Evolutionary conservation across 495 filamentous ascomycete species (phyloP).

Genomic region (Penicillium pulvis): DNA sequence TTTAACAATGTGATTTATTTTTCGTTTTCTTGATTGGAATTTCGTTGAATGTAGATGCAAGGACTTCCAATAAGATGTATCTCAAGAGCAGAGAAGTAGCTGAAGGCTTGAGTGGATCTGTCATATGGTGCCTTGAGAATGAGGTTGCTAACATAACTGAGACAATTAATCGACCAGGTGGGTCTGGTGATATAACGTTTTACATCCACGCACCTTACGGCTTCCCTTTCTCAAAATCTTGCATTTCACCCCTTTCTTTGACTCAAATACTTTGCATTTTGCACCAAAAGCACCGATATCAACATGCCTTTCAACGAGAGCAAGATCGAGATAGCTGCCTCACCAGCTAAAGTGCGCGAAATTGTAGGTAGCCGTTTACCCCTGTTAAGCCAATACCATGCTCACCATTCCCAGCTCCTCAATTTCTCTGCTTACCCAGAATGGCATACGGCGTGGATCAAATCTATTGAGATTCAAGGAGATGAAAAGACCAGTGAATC

Average conservation of each 20-base stretch:
- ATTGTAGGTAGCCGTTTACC: constrained; percentile 19
- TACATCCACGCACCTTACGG: background rate
- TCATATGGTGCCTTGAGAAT: background rate
- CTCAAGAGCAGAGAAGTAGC: too few relatives aligned
- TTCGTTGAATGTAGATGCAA: too few relatives aligned
- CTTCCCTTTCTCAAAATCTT: background rate
- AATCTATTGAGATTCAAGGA: constrained; percentile 21
- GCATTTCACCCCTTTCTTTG: background rate
- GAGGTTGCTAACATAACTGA: background rate
- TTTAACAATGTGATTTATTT: too few relatives aligned
- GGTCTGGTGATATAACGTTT: background rate
- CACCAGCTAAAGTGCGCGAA: constrained; percentile 33
- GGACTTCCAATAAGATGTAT: too few relatives aligned
- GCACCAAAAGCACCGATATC: background rate
- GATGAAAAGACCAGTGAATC: constrained; percentile 16
- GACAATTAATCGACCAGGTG: background rate
- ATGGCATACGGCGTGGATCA: constrained; percentile 34
- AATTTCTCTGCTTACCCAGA: constrained; percentile 29
- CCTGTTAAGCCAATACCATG: background rate
- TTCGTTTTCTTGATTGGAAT: too few relatives aligned
- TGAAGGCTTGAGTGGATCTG: too few relatives aligned
- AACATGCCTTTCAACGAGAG: constrained; percentile 23
- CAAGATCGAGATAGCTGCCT: constrained; percentile 31
- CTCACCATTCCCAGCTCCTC: constrained; percentile 20
- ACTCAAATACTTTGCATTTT: background rate